phyloP scores from a whole-genome alignment of 2,329 filamentous ascomycete species.

The Aspergillus brasiliensis region DNA sequence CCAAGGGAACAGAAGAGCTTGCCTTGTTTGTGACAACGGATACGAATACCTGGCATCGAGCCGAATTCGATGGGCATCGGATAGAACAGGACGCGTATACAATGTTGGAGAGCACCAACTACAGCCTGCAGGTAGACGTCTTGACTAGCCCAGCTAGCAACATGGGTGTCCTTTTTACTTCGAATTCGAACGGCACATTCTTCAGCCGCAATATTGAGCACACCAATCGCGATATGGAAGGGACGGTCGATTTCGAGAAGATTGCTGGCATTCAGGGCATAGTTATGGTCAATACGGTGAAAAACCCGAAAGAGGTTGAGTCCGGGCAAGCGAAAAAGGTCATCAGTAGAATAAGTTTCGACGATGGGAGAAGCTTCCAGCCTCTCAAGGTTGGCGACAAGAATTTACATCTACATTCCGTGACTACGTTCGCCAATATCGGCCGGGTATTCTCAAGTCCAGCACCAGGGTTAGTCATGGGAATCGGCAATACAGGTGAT shows the following conservation, averaged over 20 bases:
- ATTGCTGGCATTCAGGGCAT: constrained; percentile 89
- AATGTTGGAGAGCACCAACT: constrained; percentile 91
- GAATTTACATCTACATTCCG: constrained; percentile 83
- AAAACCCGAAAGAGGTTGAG: constrained; percentile 78
- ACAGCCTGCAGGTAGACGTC: constrained; percentile 96
- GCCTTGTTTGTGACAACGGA: constrained; percentile 88
- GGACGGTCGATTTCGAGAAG: constrained; percentile 93
- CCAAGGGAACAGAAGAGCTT: constrained; percentile 82
- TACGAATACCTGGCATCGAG: constrained; percentile 82
- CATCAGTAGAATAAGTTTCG: constrained; percentile 84
- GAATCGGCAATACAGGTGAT: constrained; percentile 84
- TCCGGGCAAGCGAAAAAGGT: constrained; percentile 61
- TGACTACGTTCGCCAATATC: constrained; percentile 79
- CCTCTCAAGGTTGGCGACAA: constrained; percentile 67
- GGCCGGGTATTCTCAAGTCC: constrained; percentile 91
- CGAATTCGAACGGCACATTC: constrained; percentile 96
- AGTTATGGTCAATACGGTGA: constrained; percentile 83
- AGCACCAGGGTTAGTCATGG: constrained; percentile 91
- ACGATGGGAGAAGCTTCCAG: constrained; percentile 87
- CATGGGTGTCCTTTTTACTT: constrained; percentile 89
- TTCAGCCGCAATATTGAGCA: constrained; percentile 91
- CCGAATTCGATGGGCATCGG: constrained; percentile 85
- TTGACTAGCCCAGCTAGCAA: constrained; percentile 66
- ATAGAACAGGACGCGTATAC: constrained; percentile 86
- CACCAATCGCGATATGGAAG: constrained; percentile 77